These are phyloP conservation scores for Curvularia sp. DNA, from an alignment of 2,329 filamentous ascomycete genomes.

Conservation along the genomic window DNA sequence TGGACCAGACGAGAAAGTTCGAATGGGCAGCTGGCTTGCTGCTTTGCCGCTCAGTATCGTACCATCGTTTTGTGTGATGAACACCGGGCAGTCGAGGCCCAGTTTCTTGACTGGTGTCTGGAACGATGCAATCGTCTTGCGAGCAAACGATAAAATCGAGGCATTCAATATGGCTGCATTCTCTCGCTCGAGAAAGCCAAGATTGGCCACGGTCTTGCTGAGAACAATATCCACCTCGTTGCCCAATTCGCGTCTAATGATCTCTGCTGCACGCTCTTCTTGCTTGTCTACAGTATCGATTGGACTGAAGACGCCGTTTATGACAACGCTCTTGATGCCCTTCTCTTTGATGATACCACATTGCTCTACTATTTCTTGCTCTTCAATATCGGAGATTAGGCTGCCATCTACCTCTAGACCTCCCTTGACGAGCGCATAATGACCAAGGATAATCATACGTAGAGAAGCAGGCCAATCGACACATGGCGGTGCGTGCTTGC, in stretches of 20 bases:
- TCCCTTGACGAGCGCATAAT: slow-evolving; percentile 57
- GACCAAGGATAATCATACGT: slow-evolving; percentile 56
- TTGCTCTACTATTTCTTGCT: slow-evolving; percentile 55
- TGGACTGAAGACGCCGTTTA: slow-evolving; percentile 65
- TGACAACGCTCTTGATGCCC: slow-evolving; percentile 57
- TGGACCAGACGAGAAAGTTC: slow-evolving; percentile 60
- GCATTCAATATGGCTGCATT: slow-evolving; percentile 61
- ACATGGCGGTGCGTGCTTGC: slow-evolving; percentile 59
- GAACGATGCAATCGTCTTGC: slow-evolving; percentile 56
- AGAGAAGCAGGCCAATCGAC: slow-evolving; percentile 58
- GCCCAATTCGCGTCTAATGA: slow-evolving; percentile 57
- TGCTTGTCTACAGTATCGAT: slow-evolving; percentile 62
- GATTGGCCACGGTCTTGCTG: slow-evolving; percentile 59
- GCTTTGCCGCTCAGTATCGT: slow-evolving; percentile 57
- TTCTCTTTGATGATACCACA: slow-evolving; percentile 55
- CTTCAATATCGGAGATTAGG: slow-evolving; percentile 51
- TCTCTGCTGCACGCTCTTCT: slow-evolving; percentile 58
- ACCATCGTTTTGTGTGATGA: slow-evolving; percentile 62
- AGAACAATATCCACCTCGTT: slow-evolving; percentile 58
- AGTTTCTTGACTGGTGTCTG: slow-evolving; percentile 56
- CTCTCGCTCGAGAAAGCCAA: slow-evolving; percentile 59
- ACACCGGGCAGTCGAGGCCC: slow-evolving; percentile 56
- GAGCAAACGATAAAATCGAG: slow-evolving; percentile 56
- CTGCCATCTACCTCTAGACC: slow-evolving; percentile 60
- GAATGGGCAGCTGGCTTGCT: slow-evolving; percentile 58